Evolutionary conservation across 2,329 filamentous ascomycete genomes (phyloP), one percentile per base, ranked within the genome.

Genomic region (Phialophora verrucosa): DNA sequence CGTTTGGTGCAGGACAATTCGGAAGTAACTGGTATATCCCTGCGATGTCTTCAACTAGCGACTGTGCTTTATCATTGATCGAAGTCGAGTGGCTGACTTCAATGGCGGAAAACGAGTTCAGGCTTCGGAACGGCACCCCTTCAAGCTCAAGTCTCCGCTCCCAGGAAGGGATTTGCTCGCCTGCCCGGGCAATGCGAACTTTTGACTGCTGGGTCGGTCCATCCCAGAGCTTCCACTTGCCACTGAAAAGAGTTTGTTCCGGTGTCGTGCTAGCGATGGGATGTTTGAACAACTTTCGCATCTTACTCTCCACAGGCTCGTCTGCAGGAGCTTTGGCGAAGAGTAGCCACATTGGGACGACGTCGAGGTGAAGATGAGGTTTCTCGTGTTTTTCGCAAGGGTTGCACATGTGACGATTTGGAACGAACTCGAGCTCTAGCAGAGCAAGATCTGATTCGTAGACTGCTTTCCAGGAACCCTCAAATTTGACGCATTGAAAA

Each of bases 191-290:
- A 27, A 85, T 71, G 1, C 50, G 70, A n/a, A 82, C 71, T 12
- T 72, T 64, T 51, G 80, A 75, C 38, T 29, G 12, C 49, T 57
- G 44, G 12, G 59, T 23, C 3, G 23, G 49, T 0, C 81, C 82
- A 1, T 78, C 67, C 71, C 78, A 81, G 7, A 84, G 64, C 54
- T 81, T 69, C 83, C 83, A 85, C 11, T 62, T 20, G 2, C 83
- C 83, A 27, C 76, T 59, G 25, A 80, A 66, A 7, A 74, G 70
- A 17, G 17, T 55, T n/a, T 65, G 59, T 1, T 54, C 63, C 2
- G 81, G 78, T 1, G 68, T 67, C 81, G 85, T 83, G 63, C 78
- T 77, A 7, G 83, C 84, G 68, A 85, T 77, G 0, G 83, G 83
- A 47, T 77, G 78, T 2, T 73, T 73, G 2, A 85, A 74, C 0